Evolutionary conservation across 768 basidiomycete genomes (phyloP), one percentile per base, ranked within the genome.

Genomic region (Hypsizygus marmoreus): DNA sequence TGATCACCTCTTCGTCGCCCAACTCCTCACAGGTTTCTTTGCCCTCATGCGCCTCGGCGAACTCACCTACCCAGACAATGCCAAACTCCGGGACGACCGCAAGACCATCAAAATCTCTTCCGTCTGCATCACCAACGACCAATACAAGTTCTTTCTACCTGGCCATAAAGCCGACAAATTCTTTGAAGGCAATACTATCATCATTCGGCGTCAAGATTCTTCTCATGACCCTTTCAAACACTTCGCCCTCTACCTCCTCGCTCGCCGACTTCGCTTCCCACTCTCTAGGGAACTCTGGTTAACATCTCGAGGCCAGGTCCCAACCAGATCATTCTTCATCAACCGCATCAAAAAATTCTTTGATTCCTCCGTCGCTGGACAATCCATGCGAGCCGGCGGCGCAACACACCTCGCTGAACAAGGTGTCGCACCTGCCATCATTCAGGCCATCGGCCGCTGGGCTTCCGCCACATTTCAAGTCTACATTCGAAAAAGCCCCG

Each of bases 41-140:
- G 23, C 34, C 5, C 14, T 49, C 2, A 24, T 65, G 4, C 53
- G 58, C 0, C 45, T 67, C 0, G 65, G 69, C 6, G 62, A 70
- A 35, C 33, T 67, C 3, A 50, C 51, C 8, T 54, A 47, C 31
- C 63, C 68, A 0, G 56, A 66, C 24, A 33, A 53, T n/a, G 5
- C 12, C 4, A 1, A 3, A 0, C 39, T 51, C 13, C 45, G 26
- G 8, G 47, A 57, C 24, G 14, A 40, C 4, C 23, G 41, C 1
- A 55, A 55, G 32, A 5, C 37, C 2, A 42, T 20, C 2, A 37
- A 36, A 26, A 43, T 42, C 17, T 11, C 24, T 6, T 23, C 49
- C 10, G 26, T 52, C 12, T 4, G 1, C 13, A 5, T 49, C 2
- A 13, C 9, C 11, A 8, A n/a, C 7, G 13, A 44, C 11, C 11